phyloP scores from a whole-genome alignment of 225 moss, liverwort and hornwort species.

The Pseudisothecium myosuroides region DNA sequence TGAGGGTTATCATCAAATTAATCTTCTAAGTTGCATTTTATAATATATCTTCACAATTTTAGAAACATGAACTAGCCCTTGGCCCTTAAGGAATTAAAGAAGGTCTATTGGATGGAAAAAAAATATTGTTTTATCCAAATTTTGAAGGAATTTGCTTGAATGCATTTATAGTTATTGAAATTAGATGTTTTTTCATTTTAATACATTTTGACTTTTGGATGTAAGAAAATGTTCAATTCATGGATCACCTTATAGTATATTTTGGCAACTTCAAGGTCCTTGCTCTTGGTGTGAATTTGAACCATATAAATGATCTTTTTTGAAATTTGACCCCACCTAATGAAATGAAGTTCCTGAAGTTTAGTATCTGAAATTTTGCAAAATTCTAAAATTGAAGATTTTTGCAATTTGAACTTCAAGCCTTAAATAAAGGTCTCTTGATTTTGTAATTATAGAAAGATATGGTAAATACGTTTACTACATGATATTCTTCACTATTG shows the following conservation, averaged over 20 bases:
- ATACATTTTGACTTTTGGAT: background rate
- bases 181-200: background rate
- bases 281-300: background rate
- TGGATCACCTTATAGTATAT: background rate
- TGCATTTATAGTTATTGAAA: background rate
- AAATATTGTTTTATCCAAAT: background rate
- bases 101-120: background rate
- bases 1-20: background rate
- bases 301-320: background rate
- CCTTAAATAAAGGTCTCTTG: background rate
- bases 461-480: background rate
- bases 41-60: background rate
- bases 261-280: background rate
- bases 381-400: too few species aligned
- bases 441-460: background rate
- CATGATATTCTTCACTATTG: background rate
- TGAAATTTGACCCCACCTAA: accelerated
- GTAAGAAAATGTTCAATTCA: background rate
- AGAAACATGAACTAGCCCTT: accelerated
- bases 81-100: accelerated
- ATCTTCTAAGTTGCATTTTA: background rate
- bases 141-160: too few species aligned
- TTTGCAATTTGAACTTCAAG: background rate
- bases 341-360: background rate
- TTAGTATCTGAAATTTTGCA: background rate